phyloP scores from a whole-genome alignment of 2,329 filamentous ascomycete genomes.

The Colletotrichum orbiculare region DNA sequence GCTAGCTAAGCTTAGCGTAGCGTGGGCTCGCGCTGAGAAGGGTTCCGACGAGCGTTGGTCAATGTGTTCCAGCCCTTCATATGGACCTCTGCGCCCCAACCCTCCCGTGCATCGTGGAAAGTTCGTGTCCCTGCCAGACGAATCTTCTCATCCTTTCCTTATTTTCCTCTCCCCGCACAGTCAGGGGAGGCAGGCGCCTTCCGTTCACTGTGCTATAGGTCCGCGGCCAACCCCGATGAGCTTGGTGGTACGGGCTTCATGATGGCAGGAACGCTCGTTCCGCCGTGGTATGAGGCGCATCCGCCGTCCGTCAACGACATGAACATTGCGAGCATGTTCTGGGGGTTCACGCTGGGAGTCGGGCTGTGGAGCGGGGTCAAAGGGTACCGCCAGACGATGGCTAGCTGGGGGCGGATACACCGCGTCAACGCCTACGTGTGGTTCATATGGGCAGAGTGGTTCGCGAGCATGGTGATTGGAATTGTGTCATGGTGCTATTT shows the following conservation, averaged over 20 bases:
- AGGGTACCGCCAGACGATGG: conserved; percentile 48
- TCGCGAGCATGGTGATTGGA: conserved; percentile 47
- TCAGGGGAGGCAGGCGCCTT: conserved; percentile 1
- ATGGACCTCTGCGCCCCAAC: conserved; percentile 3
- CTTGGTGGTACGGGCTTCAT: not conserved
- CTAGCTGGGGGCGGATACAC: conserved; percentile 45
- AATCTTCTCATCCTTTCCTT: not conserved
- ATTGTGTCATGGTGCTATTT: conserved; percentile 51
- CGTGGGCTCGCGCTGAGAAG: not conserved
- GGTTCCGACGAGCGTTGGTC: conserved; percentile 26
- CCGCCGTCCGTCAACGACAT: conserved; percentile 42
- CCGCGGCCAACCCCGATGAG: conserved; percentile 1
- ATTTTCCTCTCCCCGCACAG: not conserved
- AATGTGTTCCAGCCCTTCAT: conserved; percentile 13
- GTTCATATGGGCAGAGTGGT: conserved; percentile 54
- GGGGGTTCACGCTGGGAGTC: conserved; percentile 51
- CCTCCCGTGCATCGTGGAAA: not conserved
- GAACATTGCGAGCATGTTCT: conserved; percentile 49
- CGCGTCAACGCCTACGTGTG: conserved; percentile 50
- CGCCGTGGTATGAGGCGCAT: conserved; percentile 29
- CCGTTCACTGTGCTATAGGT: not conserved
- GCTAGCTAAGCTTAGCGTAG: conserved; percentile 1
- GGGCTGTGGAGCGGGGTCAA: conserved; percentile 47
- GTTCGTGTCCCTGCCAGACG: not conserved
- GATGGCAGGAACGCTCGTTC: conserved; percentile 31